Evolutionary conservation across 225 moss, liverwort and hornwort species (phyloP).

Genomic region (Marchantia polymorpha): DNA sequence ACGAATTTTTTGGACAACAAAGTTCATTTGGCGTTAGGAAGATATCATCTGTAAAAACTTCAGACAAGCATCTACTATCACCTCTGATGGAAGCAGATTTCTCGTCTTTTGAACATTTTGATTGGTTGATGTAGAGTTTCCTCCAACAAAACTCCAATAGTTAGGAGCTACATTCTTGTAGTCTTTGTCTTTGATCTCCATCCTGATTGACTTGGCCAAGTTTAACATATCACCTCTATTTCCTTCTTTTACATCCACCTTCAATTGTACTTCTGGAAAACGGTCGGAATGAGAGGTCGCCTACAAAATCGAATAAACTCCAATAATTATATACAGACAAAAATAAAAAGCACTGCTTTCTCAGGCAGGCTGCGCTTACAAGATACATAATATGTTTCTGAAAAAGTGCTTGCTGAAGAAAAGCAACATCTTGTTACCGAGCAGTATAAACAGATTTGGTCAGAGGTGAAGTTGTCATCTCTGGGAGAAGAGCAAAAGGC

Average conservation of each 20-base stretch:
- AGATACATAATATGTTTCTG: neutral
- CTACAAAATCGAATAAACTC: slow-evolving; percentile 10
- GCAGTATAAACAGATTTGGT: slow-evolving; percentile 35
- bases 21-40: neutral
- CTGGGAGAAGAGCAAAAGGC: slow-evolving; percentile 10
- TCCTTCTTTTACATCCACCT: slow-evolving; percentile 26
- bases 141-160: slow-evolving; percentile 47
- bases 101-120: slow-evolving; percentile 15
- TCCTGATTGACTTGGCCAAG: slow-evolving; percentile 27
- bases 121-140: neutral
- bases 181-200: slow-evolving; percentile 33
- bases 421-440: slow-evolving; percentile 26
- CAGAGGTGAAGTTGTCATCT: neutral
- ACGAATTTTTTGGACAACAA: neutral
- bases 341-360: neutral
- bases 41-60: neutral
- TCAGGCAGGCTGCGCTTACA: neutral
- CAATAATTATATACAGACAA: neutral
- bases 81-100: slow-evolving; percentile 40
- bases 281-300: neutral
- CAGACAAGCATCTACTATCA: neutral
- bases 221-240: slow-evolving; percentile 14
- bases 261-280: slow-evolving; percentile 36
- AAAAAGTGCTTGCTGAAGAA: neutral
- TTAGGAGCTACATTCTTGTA: slow-evolving; percentile 31